Evolutionary conservation across 2,329 filamentous ascomycete genomes (phyloP), one percentile per base, ranked within the genome.

Genomic region (Leptographium flavum): DNA sequence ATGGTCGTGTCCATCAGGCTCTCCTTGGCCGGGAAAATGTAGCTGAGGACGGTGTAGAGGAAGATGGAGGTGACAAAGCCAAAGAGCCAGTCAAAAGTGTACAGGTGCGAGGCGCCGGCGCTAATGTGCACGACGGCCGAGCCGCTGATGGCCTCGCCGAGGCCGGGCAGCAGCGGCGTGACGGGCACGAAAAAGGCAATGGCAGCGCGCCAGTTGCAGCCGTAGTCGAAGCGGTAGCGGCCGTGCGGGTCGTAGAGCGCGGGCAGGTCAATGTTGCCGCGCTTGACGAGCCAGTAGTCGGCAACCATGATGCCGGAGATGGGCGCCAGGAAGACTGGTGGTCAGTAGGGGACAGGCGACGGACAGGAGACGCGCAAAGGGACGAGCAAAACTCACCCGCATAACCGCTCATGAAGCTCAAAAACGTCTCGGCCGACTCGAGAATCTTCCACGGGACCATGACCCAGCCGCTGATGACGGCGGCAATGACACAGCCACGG

Each of bases 381-480:
- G 25, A 27, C 25, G 25, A 10, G 25, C 10, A 15, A 22, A 21
- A 43, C 38, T 9, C 11, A 45, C 44, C 58, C 55, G 47, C 64
- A 56, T 81, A 78, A 1, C 77, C 79, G 37, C 70, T 67, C 70
- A 85, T 80, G 60, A 83, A 84, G 37, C 71, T 69, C 4, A 81
- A 60, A 52, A 82, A 75, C 1, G 69, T 75, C 2, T 60, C 56
- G 2, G 77, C 78, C 0, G 71, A 76, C 30, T 58, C 64, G 17
- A 81, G 62, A 47, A 82, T 81, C 60, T 79, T 79, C 78, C 77
- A 81, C 2, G 76, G 76, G 1, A 78, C 74, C 28, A 81, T 64
- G 3, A 68, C 67, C 74, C 75, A 80, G 21, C 70, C 71, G 32
- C 69, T 71, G 33, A 74, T 69, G 7, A 77, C 59, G 39, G 71